Evolutionary conservation across 345 rosid genomes (phyloP).

Genomic region (Eucalyptus pauciflora): DNA sequence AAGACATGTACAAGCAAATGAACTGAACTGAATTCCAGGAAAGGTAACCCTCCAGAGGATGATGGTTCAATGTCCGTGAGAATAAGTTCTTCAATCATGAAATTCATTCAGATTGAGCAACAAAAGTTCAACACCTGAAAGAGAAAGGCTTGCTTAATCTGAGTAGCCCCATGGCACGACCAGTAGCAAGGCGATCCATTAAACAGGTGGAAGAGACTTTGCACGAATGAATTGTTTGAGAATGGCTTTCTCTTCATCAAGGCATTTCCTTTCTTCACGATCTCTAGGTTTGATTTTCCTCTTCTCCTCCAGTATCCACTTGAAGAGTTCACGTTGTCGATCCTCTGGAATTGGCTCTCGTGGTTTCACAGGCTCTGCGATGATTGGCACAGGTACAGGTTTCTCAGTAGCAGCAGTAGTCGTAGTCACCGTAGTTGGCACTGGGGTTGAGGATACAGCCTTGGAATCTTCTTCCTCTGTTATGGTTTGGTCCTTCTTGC

Average conservation of each 20-base stretch:
- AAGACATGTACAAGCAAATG: background rate
- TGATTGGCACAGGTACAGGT: slow-evolving; percentile 5
- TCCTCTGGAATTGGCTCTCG: slow-evolving; percentile 52
- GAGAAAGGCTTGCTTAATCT: background rate
- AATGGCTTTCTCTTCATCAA: slow-evolving; percentile 78
- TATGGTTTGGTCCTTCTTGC: slow-evolving; percentile 36
- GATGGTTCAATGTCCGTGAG: background rate
- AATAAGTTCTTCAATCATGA: background rate
- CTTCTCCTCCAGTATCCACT: slow-evolving; percentile 91
- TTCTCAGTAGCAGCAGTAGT: slow-evolving; percentile 16
- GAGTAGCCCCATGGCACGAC: background rate
- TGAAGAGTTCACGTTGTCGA: slow-evolving; percentile 71
- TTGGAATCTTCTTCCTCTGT: slow-evolving; percentile 21
- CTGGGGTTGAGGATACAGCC: slow-evolving; percentile 11
- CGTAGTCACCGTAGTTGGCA: slow-evolving; percentile 2
- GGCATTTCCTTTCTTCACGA: slow-evolving; percentile 58
- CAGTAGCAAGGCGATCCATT: background rate
- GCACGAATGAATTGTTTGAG: slow-evolving; percentile 65
- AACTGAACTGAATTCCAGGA: background rate
- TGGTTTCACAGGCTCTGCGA: slow-evolving; percentile 20
- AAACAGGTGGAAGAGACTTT: slow-evolving; percentile 56
- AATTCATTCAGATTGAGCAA: background rate
- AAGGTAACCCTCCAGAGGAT: background rate
- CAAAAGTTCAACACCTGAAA: background rate
- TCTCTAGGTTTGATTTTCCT: slow-evolving; percentile 67